Base-by-base conservation (phyloP, 371 early-diverging fungal genomes). In the Chytridium lagenaria region DNA sequence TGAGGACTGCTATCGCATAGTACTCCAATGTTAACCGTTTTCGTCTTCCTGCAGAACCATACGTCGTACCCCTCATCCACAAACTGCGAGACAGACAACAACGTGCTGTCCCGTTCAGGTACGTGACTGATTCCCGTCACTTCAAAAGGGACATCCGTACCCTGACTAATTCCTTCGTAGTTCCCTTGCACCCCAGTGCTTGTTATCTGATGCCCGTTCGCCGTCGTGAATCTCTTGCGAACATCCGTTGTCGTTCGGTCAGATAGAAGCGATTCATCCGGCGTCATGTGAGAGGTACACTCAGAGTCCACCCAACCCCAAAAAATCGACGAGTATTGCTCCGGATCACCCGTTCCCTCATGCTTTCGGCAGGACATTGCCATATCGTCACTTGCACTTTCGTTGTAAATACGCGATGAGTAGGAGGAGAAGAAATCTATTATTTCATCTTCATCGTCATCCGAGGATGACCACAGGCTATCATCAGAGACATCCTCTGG, bases 271-370 rank as follows among this genome's bases (percentile, higher is more conserved):
- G 19, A 33, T 19, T 26, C 63, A 23, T 16, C 7, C 30, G 63
- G 63, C 2, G 33, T 34, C 7, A 63, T 12, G 63, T 63, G 63
- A 30, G 63, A 63, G 33, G 63, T 31, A 34, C 63, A 63, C 36
- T 34, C 63, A 15, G 63, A 63, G 36, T 63, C 63, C 10, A 63
- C 36, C 12, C 15, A 63, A 19, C 63, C 63, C 63, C 57, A 55
- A 30, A 26, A 55, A 30, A n/a, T n/a, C n/a, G n/a, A n/a, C n/a
- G n/a, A n/a, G n/a, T n/a, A n/a, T n/a, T 44, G 44, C 19, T 44
- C 12, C 44, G 7, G 44, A 44, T 44, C 44, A n/a, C n/a, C n/a
- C n/a, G n/a, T 44, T 12, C 7, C 44, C 7, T 44, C 44, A 12
- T 44, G 19, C 19, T 19, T 44, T 44, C 44, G 44, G 44, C 7